phyloP scores from a whole-genome alignment of 805 yeast genomes.

The Babjeviella inositovora region DNA sequence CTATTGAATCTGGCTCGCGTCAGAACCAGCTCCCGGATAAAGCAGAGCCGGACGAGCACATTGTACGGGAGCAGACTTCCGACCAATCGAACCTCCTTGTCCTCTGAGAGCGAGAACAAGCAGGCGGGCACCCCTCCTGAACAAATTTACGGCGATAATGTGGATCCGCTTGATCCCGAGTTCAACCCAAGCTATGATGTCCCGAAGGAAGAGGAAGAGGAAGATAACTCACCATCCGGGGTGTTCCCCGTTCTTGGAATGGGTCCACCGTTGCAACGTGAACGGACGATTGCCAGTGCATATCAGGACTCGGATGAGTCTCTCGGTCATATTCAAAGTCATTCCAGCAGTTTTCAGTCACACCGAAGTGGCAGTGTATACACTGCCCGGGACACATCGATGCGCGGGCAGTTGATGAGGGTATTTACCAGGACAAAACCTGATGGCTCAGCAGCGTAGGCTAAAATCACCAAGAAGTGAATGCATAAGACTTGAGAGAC shows the following conservation, averaged over 20 bases:
- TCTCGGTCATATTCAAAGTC: no score
- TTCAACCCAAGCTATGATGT: slow-evolving; percentile 1
- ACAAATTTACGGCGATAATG: neutral
- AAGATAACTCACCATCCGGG: slow-evolving; percentile 41
- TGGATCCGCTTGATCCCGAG: slow-evolving; percentile 1
- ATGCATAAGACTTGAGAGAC: no score
- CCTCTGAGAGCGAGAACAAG: neutral
- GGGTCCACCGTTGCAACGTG: slow-evolving; percentile 48
- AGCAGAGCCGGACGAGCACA: slow-evolving; percentile 1
- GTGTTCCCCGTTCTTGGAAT: slow-evolving; percentile 71
- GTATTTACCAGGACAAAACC: no score
- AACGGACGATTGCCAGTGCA: slow-evolving; percentile 50
- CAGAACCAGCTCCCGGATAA: slow-evolving; percentile 1
- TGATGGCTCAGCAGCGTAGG: no score
- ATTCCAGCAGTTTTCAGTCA: no score
- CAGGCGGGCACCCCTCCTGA: slow-evolving; percentile 1
- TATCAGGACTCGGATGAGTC: no score
- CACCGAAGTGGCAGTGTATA: no score
- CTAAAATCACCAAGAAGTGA: no score
- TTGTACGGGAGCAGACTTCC: neutral
- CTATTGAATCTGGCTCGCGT: slow-evolving; percentile 2
- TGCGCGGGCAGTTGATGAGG: no score
- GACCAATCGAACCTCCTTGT: slow-evolving; percentile 1
- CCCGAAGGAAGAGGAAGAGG: slow-evolving; percentile 1
- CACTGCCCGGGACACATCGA: no score